A percentile compares a stretch with the other conserved stretches of the same genome.
These are phyloP conservation scores for Microcos paniculata DNA, from an alignment of 345 rosid species.

Conservation along the genomic window DNA sequence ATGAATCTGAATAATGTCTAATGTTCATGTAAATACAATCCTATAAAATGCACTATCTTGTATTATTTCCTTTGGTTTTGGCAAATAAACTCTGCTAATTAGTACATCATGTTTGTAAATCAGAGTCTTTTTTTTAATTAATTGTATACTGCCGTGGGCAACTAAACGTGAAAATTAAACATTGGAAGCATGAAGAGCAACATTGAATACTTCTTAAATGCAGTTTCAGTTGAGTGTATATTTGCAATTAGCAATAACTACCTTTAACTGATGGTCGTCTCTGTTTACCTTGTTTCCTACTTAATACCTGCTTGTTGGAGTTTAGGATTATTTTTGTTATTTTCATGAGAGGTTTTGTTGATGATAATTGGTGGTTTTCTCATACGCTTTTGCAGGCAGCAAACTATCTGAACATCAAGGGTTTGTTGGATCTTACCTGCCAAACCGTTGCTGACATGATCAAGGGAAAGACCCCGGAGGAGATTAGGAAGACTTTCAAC, in stretches of 20 bases:
- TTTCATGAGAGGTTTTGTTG: neutral
- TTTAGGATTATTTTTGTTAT: neutral
- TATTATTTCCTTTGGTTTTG: too few species aligned
- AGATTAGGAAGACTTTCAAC: slow-evolving; percentile 58
- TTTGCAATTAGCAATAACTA: neutral
- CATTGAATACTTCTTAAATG: neutral
- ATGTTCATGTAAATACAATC: neutral
- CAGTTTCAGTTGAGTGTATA: neutral
- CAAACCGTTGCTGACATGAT: slow-evolving; percentile 61
- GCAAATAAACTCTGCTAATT: too few species aligned
- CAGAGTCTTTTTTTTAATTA: too few species aligned
- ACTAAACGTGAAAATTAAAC: too few species aligned
- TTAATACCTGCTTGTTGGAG: neutral
- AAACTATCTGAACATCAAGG: slow-evolving; percentile 49
- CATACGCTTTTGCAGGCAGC: slow-evolving; percentile 44
- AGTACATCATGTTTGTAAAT: too few species aligned
- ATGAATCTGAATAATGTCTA: neutral
- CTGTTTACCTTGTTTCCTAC: neutral
- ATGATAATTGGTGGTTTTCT: neutral
- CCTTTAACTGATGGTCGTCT: neutral
- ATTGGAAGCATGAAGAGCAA: neutral
- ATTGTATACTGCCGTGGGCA: too few species aligned
- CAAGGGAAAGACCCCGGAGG: slow-evolving; percentile 42
- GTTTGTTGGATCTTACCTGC: slow-evolving; percentile 53
- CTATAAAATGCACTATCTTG: neutral